phyloP scores from a whole-genome alignment of 345 rosid species.

The Aegle marmelos region DNA sequence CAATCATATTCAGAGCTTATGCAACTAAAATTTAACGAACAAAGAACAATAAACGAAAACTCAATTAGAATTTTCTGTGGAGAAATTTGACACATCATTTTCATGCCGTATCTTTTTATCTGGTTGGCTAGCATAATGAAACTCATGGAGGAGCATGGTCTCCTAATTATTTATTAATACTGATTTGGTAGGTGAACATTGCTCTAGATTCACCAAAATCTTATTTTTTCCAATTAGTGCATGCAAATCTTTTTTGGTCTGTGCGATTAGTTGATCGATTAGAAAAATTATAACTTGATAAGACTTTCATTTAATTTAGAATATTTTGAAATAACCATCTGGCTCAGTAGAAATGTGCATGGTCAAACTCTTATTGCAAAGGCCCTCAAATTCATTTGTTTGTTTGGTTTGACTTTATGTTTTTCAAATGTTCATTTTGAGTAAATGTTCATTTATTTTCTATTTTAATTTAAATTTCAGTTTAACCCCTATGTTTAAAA shows the following conservation, averaged over 20 bases:
- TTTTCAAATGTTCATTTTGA: background rate
- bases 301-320: background rate
- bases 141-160: background rate
- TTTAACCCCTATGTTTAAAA: no score
- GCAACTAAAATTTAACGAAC: background rate
- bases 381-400: background rate
- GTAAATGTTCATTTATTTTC: background rate
- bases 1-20: background rate
- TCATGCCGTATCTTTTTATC: background rate
- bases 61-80: background rate
- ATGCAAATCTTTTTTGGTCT: background rate
- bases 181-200: constrained; percentile 6
- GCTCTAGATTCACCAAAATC: background rate
- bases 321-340: background rate
- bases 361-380: background rate
- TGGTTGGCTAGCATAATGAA: background rate
- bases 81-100: background rate
- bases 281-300: background rate
- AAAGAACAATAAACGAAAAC: background rate
- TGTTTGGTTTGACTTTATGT: background rate
- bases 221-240: background rate
- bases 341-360: background rate
- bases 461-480: no score
- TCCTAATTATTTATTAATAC: background rate
- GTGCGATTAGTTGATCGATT: constrained; percentile 3